Conservation (phyloP, 2,329 filamentous ascomycete species). For the Alternaria novae-zelandiae region DNA sequence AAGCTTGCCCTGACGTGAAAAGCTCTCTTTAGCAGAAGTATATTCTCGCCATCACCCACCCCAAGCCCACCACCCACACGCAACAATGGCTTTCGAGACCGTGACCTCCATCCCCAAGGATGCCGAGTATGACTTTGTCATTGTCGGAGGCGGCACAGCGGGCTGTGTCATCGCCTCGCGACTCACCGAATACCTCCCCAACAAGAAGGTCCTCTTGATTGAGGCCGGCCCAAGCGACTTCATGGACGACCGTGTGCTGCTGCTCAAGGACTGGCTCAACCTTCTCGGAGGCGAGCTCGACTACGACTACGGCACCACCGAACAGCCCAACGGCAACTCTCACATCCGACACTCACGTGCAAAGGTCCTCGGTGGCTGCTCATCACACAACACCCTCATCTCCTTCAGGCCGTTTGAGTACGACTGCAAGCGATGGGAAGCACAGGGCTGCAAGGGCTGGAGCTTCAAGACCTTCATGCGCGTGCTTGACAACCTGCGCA, state of each 20-base stretch:
- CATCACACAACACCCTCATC: slow-evolving; percentile 92
- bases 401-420: slow-evolving; percentile 91
- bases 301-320: slow-evolving; percentile 87
- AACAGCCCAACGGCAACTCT: slow-evolving; percentile 91
- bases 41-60: background rate
- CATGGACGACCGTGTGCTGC: slow-evolving; percentile 83
- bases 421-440: slow-evolving; percentile 84
- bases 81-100: slow-evolving; percentile 54
- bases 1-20: slow-evolving; percentile 7
- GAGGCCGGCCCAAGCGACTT: slow-evolving; percentile 90
- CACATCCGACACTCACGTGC: slow-evolving; percentile 90
- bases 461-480: slow-evolving; percentile 84
- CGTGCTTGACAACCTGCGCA: slow-evolving; percentile 81
- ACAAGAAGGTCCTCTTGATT: slow-evolving; percentile 81
- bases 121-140: slow-evolving; percentile 78
- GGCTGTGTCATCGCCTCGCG: slow-evolving; percentile 84
- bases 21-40: background rate
- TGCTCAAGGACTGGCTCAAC: slow-evolving; percentile 85
- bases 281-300: slow-evolving; percentile 85
- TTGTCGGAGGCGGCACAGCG: slow-evolving; percentile 84
- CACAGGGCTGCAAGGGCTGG: slow-evolving; percentile 83
- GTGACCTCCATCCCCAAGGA: slow-evolving; percentile 65
- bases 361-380: slow-evolving; percentile 91
- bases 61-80: slow-evolving; percentile 8
- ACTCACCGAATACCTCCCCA: slow-evolving; percentile 80